Conservation (phyloP, 139 green algal species). For the Closterium sp. region DNA sequence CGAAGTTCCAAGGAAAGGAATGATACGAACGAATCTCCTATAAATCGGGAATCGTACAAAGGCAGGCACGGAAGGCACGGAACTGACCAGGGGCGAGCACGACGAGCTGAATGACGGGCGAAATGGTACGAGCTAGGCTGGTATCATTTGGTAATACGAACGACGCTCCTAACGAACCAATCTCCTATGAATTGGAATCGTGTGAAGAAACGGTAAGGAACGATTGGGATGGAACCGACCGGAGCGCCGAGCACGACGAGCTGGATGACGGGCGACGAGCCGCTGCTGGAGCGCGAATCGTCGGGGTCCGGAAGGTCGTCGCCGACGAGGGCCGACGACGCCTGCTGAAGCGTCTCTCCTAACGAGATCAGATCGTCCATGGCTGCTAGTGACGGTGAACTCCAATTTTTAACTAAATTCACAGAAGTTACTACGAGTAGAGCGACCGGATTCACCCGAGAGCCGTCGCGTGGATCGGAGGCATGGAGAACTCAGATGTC, state of each 20-base stretch:
- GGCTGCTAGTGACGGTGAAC: not conserved
- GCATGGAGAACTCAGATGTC: not conserved
- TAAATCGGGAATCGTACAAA: no score
- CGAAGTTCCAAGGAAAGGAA: no score
- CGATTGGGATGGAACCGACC: constrained; percentile 1
- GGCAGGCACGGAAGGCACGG: not conserved
- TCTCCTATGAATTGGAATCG: no score
- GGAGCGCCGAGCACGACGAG: constrained; percentile 30
- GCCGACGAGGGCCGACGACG: constrained; percentile 3
- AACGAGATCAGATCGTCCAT: constrained; percentile 43
- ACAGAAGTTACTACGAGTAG: not conserved
- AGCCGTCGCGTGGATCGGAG: not conserved
- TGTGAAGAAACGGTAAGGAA: no score
- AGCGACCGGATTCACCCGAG: not conserved
- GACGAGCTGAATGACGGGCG: no score
- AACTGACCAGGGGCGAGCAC: not conserved
- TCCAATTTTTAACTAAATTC: not conserved
- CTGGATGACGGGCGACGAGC: constrained; percentile 18
- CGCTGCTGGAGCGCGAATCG: not conserved
- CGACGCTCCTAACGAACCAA: no score
- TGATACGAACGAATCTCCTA: no score
- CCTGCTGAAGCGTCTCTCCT: constrained; percentile 28
- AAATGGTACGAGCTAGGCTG: no score
- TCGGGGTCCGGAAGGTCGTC: constrained; percentile 6
- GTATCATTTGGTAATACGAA: no score